These are phyloP conservation scores for Saccharomyces hybrid DNA, from an alignment of 1,139 yeast genomes.

Conservation along the genomic window DNA sequence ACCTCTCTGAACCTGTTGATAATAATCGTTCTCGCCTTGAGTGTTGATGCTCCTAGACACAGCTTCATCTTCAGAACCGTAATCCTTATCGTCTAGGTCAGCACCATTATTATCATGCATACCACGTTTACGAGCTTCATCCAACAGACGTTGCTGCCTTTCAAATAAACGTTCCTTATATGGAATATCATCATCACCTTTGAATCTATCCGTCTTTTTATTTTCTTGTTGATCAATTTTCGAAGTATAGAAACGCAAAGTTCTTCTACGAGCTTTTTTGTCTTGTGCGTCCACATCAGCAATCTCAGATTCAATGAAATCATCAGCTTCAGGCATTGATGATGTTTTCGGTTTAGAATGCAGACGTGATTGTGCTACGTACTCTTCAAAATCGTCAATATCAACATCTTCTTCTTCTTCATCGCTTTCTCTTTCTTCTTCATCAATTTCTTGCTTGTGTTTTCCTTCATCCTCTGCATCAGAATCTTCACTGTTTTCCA, in stretches of 20 bases:
- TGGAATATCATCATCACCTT: slow-evolving; percentile 92
- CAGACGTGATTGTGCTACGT: slow-evolving; percentile 42
- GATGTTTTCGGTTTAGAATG: slow-evolving; percentile 21
- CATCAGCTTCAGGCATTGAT: slow-evolving; percentile 29
- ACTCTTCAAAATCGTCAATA: slow-evolving; percentile 43
- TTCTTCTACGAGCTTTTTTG: slow-evolving; percentile 69
- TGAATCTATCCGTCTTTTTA: slow-evolving; percentile 48
- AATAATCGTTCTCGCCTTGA: slow-evolving; percentile 36
- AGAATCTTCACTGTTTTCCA: slow-evolving; percentile 17
- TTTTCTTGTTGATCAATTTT: slow-evolving; percentile 81
- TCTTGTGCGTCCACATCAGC: slow-evolving; percentile 84
- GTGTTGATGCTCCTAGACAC: slow-evolving; percentile 37
- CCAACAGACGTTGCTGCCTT: slow-evolving; percentile 76
- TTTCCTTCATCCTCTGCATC: slow-evolving; percentile 17
- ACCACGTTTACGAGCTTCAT: slow-evolving; percentile 86
- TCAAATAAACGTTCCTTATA: slow-evolving; percentile 84
- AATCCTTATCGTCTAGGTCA: slow-evolving; percentile 43
- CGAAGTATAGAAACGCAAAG: slow-evolving; percentile 92
- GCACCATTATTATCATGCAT: slow-evolving; percentile 49
- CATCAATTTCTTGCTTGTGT: slow-evolving; percentile 13
- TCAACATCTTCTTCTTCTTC: slow-evolving; percentile 28
- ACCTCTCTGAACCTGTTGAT: slow-evolving; percentile 40
- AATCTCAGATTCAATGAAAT: slow-evolving; percentile 56
- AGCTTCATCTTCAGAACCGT: slow-evolving; percentile 42
- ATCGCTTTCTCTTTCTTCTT: slow-evolving; percentile 24